These are phyloP conservation scores for Nigrospora sphaerica DNA, from an alignment of 2,329 filamentous ascomycete genomes.

Conservation along the genomic window DNA sequence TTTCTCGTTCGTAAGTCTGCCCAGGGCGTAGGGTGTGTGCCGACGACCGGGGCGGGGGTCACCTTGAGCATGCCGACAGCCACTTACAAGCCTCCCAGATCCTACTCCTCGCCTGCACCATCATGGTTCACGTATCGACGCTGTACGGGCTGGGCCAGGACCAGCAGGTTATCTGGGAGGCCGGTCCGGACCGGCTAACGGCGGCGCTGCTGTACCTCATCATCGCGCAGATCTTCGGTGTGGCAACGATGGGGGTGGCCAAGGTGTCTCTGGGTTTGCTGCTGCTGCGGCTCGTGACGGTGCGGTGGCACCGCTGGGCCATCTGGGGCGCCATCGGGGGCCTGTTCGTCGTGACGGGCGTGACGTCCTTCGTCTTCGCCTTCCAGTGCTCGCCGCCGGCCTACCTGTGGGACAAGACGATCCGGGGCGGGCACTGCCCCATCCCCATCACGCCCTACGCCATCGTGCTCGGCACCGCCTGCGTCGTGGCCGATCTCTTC, in stretches of 20 bases:
- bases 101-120: background rate
- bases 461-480: background rate
- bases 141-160: constrained; percentile 1
- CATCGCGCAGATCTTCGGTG: constrained; percentile 1
- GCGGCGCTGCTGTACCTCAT: background rate
- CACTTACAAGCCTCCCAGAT: no score
- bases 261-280: background rate
- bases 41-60: no score
- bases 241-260: background rate
- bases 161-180: background rate
- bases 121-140: background rate
- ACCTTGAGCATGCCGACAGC: no score
- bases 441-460: background rate
- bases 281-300: constrained; percentile 2
- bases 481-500: constrained; percentile 2
- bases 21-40: no score
- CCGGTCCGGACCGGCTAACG: background rate
- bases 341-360: background rate
- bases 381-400: constrained; percentile 1
- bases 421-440: background rate
- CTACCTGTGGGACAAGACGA: constrained; percentile 2
- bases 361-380: background rate
- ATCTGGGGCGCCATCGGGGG: constrained; percentile 1
- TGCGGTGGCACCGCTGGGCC: background rate
- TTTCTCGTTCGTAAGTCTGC: background rate